Base-by-base conservation (phyloP, 495 filamentous ascomycete genomes). In the Talaromyces wortmannii region DNA sequence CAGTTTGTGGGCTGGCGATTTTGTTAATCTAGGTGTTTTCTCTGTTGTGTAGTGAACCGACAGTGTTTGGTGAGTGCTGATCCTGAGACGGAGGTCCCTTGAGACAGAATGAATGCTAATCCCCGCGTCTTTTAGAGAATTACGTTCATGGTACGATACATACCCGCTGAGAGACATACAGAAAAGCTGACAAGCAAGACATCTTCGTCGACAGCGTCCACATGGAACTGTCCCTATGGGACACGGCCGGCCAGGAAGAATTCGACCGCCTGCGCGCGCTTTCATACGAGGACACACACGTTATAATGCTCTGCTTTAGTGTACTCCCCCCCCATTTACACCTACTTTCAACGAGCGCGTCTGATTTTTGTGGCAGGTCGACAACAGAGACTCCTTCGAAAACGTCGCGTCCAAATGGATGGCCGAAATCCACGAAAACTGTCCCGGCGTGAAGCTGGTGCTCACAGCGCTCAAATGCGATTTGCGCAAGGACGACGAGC, bases 381-480 rank as follows among this genome's bases (percentile, higher is more conserved):
- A 97, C 69, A 94, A 87, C 66, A 90, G 85, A 47, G 92, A 97
- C 66, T 97, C 92, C 29, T 85, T 98, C 58, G 94, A 97, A 70
- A 98, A 98, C 79, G 90, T 98, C 50, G 91, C 95, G 64, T 91
- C 89, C 53, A 98, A 97, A 73, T 98, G 94, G 94, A 89, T 97
- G 15, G 85, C 89, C 49, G 94, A 98, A 69, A 98, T 98, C 57
- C 89, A 90, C 40, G 95, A 97, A 70, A 96, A 98, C 67, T 97
- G 94, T 70, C 90, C 89, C 13, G 89, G 87, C 29, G 94, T 97
- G 49, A 92, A 91, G 65, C 78, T 98, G 31, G 95, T 97, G 31
- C 76, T 98, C n/a, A 92, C 96, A 5, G 94, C 94, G 31, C 78
- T 98, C 50, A 98, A 98, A 73, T 98, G 94, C 71, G 94, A 98